Evolutionary conservation across 2,329 filamentous ascomycete species (phyloP).

Genomic region (Ophiostoma pallidulum): DNA sequence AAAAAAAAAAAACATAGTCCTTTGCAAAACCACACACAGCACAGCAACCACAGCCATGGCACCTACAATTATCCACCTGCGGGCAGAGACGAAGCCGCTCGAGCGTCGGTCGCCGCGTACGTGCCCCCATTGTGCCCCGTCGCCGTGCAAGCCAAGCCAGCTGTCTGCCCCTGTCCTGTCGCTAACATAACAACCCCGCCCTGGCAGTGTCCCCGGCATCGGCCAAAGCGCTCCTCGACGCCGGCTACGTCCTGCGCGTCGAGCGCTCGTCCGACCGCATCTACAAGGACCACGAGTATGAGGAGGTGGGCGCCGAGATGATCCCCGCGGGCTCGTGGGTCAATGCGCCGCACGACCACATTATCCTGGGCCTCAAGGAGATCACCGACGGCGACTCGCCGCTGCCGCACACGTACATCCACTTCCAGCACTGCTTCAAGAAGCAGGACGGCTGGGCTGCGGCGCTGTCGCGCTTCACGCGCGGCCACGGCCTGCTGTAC

Average conservation of each 20-base stretch:
- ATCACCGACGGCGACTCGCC: conserved; percentile 61
- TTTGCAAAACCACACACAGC: background rate
- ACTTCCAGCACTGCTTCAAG: conserved; percentile 64
- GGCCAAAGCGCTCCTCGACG: conserved; percentile 50
- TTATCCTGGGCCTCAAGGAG: conserved; percentile 72
- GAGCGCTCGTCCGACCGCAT: conserved; percentile 61
- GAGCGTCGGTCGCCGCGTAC: conserved; percentile 18
- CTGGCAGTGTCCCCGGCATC: conserved; percentile 16
- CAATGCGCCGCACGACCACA: conserved; percentile 55
- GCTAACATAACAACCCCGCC: background rate
- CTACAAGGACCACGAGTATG: conserved; percentile 52
- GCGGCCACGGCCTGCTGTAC: conserved; percentile 66
- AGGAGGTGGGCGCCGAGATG: conserved; percentile 53
- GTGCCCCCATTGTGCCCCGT: background rate
- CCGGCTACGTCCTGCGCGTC: conserved; percentile 59
- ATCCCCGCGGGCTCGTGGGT: conserved; percentile 60
- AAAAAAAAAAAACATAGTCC: too few relatives aligned
- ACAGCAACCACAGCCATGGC: background rate
- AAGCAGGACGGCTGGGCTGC: conserved; percentile 68
- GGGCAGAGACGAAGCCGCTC: conserved; percentile 20
- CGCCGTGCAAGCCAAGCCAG: too few relatives aligned
- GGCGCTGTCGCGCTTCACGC: conserved; percentile 69
- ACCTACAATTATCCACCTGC: conserved; percentile 12
- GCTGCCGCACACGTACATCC: conserved; percentile 62
- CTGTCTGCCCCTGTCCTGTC: background rate